Evolutionary conservation across 1,139 yeast genomes (phyloP).

Genomic region (Sugiyamaella sp.): DNA sequence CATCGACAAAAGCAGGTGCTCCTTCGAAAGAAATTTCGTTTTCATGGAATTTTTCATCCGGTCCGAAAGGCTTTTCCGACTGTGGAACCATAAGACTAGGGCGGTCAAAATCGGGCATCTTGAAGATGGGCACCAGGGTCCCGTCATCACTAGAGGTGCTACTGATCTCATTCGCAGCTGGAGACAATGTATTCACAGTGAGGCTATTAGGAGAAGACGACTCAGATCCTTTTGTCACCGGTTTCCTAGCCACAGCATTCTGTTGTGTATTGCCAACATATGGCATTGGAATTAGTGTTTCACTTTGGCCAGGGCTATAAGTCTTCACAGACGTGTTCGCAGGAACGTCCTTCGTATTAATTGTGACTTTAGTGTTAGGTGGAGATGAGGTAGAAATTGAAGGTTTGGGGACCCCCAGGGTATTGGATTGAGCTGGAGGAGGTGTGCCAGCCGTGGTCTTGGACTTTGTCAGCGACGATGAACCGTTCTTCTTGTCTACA

Average conservation of each 20-base stretch:
- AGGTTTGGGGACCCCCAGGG: not conserved
- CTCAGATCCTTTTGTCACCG: conserved; percentile 26
- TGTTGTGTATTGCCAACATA: conserved; percentile 32
- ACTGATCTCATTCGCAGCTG: not conserved
- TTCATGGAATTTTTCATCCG: conserved; percentile 60
- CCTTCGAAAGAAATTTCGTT: conserved; percentile 72
- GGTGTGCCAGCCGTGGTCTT: conserved; percentile 1
- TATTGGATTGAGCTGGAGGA: not conserved
- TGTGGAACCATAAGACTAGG: conserved; percentile 19
- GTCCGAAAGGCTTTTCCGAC: conserved; percentile 18
- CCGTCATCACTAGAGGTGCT: conserved; percentile 1
- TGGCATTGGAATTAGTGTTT: conserved; percentile 36
- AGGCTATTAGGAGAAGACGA: conserved; percentile 9
- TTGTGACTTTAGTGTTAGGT: conserved; percentile 14
- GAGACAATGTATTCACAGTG: conserved; percentile 8
- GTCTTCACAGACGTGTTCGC: conserved; percentile 26
- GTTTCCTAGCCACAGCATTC: conserved; percentile 32
- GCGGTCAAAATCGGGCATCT: conserved; percentile 20
- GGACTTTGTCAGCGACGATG: not conserved
- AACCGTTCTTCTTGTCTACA: conserved; percentile 5
- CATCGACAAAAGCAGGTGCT: conserved; percentile 59
- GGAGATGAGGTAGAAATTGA: not conserved
- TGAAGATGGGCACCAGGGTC: conserved; percentile 18
- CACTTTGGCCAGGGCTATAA: conserved; percentile 37
- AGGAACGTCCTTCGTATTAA: conserved; percentile 20